Evolutionary conservation across 2,329 filamentous ascomycete genomes (phyloP).

Genomic region (Fonsecaea multimorphosa): DNA sequence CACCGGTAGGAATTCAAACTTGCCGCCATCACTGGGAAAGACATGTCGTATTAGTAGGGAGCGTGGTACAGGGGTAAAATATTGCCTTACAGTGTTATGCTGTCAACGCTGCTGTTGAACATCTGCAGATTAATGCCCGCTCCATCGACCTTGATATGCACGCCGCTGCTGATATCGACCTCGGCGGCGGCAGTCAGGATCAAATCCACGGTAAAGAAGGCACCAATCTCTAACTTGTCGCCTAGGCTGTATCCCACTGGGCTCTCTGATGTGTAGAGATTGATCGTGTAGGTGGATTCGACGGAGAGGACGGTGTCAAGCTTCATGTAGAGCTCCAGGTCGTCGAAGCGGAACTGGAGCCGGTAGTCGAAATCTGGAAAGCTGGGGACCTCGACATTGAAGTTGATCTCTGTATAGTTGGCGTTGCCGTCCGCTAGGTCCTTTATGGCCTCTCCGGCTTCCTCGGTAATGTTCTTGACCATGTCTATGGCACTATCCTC

Average conservation of each 20-base stretch:
- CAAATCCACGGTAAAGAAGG: conserved; percentile 7
- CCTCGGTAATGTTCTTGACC: conserved; percentile 5
- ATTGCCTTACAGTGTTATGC: conserved; percentile 4
- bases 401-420: conserved; percentile 2
- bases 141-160: conserved; percentile 10
- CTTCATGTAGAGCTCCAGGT: conserved; percentile 13
- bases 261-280: conserved; percentile 8
- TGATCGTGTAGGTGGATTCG: conserved; percentile 5
- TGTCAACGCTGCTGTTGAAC: background rate
- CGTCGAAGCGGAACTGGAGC: background rate
- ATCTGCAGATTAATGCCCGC: background rate
- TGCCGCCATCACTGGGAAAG: conserved; percentile 1
- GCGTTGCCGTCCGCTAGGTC: background rate
- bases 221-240: background rate
- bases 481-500: background rate
- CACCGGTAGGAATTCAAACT: conserved; percentile 11
- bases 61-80: background rate
- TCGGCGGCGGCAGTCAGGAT: background rate
- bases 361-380: background rate
- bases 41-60: background rate
- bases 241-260: background rate
- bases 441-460: background rate
- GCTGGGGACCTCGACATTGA: conserved; percentile 7
- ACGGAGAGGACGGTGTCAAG: background rate
- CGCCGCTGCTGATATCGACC: conserved; percentile 3